Evolutionary conservation across 2,329 filamentous ascomycete species (phyloP), one percentile per base, ranked within the genome.

Genomic region (Fusarium falciforme): DNA sequence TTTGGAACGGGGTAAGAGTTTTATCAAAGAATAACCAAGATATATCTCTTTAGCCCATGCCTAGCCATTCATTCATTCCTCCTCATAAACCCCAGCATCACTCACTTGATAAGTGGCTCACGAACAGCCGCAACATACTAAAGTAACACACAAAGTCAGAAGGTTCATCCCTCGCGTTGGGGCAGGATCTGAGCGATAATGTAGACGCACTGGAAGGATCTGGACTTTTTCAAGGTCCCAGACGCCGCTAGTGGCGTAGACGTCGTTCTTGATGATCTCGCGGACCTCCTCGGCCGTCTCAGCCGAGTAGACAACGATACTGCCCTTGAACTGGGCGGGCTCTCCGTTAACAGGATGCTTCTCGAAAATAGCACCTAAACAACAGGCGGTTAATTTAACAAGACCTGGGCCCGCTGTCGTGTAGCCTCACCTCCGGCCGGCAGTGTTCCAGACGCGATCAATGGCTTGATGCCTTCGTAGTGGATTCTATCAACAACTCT

Each of bases 191-290:
- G 29, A 31, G 7, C 8, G 29, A 31, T 31, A 31, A 31, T 31
- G 17, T 57, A 20, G 25, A 64, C 67, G 61, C 68, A 77, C 74
- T 66, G 72, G 72, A 64, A 71, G 71, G 5, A 78, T 72, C 33
- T 78, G 76, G 8, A 61, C 73, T 16, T 77, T 78, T n/a, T 72
- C 72, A 5, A 77, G 65, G 52, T 78, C 75, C 75, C 75, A 78
- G 2, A 78, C 76, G 8, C 67, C 75, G 8, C 65, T 74, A 35
- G 57, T 70, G 38, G 74, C 70, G 36, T 78, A 78, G 4, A 74
- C 22, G 8, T 78, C 75, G 3, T 74, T 67, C 25, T 64, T 38
- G 35, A 77, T 72, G 31, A 78, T 62, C 27, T 74, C 52, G 17
- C 70, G 72, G 12, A 75, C 75, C 60, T 76, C 61, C 10, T 64